These are phyloP conservation scores for Chiua virens DNA, from an alignment of 768 basidiomycete species.

Conservation along the genomic window DNA sequence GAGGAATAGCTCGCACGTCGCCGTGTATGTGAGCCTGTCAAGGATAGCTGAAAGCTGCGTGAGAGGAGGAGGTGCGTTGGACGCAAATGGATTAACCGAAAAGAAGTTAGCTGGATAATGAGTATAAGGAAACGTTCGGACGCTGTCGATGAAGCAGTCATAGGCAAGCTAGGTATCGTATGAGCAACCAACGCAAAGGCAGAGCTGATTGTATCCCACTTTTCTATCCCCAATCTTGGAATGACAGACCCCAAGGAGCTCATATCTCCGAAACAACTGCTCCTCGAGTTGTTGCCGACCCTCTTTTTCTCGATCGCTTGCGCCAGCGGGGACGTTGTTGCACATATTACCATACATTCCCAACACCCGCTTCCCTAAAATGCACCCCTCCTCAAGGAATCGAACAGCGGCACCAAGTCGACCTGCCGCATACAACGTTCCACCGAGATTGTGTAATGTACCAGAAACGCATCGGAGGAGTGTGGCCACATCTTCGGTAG, in stretches of 20 bases:
- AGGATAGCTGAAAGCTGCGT: conserved; percentile 61
- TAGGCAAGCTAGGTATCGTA: conserved; percentile 51
- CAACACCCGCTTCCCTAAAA: conserved; percentile 50
- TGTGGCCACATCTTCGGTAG: conserved; percentile 40
- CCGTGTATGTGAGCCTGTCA: conserved; percentile 67
- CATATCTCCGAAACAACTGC: conserved; percentile 72
- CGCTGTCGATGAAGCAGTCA: conserved; percentile 51
- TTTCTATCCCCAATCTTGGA: conserved; percentile 75
- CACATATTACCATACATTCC: conserved; percentile 17
- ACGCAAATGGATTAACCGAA: conserved; percentile 33
- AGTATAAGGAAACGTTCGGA: conserved; percentile 54
- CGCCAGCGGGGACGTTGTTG: conserved; percentile 11
- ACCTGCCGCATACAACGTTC: conserved; percentile 64
- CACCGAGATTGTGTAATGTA: conserved; percentile 67
- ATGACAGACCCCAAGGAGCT: conserved; percentile 77
- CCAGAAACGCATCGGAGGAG: conserved; percentile 70
- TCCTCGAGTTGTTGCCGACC: conserved; percentile 61
- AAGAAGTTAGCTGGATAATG: conserved; percentile 20
- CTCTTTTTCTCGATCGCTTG: conserved; percentile 34
- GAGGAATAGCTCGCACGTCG: conserved; percentile 64
- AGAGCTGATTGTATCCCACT: conserved; percentile 41
- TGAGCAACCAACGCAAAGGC: neutral
- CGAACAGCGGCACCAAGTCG: conserved; percentile 63
- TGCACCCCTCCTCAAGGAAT: conserved; percentile 64
- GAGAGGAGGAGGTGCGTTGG: conserved; percentile 38